Conservation (phyloP, 768 basidiomycete genomes). For the Ramaria rubella region DNA sequence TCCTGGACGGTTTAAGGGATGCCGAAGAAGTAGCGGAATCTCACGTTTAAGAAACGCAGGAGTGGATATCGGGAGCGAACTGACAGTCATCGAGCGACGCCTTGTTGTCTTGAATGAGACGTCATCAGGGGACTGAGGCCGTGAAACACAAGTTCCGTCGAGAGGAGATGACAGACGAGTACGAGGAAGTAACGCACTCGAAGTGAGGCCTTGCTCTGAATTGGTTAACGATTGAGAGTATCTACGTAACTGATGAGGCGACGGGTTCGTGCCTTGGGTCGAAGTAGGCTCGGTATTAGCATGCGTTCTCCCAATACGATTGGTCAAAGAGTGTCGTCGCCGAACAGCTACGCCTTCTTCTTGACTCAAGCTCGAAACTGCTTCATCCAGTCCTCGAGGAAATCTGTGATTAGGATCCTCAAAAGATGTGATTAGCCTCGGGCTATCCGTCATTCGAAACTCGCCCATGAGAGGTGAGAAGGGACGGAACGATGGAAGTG, state of each 20-base stretch:
- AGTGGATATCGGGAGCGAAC: neutral
- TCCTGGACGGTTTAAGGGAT: constrained; percentile 2
- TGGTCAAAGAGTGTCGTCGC: constrained; percentile 18
- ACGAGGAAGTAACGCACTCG: neutral
- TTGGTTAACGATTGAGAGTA: neutral
- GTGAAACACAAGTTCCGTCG: neutral
- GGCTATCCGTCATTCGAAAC: constrained; percentile 13
- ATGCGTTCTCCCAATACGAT: constrained; percentile 17
- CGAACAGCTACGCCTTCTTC: constrained; percentile 10
- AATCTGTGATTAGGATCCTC: neutral
- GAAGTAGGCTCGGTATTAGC: constrained; percentile 1
- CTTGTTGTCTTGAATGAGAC: neutral
- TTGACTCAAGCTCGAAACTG: neutral
- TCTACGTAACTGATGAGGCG: constrained; percentile 6
- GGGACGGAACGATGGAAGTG: constrained; percentile 36
- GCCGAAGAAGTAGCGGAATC: constrained; percentile 7
- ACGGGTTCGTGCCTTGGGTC: neutral
- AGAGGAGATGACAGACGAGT: neutral
- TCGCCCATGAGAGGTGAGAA: constrained; percentile 40
- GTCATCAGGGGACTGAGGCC: neutral
- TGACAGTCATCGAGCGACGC: neutral
- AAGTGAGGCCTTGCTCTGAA: neutral
- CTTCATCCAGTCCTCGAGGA: neutral
- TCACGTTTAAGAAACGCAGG: neutral
- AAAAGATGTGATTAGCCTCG: neutral